A percentile compares a stretch with the other conserved stretches of the same genome.
Evolutionary conservation across 805 yeast genomes (phyloP).

Genomic region (Torulaspora quercuum): DNA sequence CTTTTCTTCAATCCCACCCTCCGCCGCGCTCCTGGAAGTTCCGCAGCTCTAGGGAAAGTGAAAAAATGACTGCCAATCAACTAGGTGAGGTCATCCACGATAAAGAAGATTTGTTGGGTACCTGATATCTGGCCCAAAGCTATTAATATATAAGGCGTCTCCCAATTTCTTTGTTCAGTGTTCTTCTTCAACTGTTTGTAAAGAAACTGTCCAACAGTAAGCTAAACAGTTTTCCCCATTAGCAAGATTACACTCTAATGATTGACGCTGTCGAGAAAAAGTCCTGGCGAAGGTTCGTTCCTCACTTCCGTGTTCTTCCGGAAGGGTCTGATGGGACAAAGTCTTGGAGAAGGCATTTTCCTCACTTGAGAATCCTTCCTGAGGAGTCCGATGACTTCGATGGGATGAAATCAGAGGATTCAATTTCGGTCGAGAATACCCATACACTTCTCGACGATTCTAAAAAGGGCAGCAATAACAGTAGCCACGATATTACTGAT

Average conservation of each 20-base stretch:
- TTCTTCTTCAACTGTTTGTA: too few species aligned
- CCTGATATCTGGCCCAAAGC: too few species aligned
- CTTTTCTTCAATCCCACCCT: slow-evolving; percentile 6
- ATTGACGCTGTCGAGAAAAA: too few species aligned
- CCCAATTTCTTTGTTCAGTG: too few species aligned
- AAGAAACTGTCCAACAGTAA: too few species aligned
- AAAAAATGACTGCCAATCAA: too few species aligned
- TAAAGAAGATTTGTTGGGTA: too few species aligned
- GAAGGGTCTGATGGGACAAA: not conserved
- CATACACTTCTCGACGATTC: slow-evolving; percentile 3
- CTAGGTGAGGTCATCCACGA: too few species aligned
- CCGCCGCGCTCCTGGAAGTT: slow-evolving; percentile 3
- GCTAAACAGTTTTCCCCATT: too few species aligned
- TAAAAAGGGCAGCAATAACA: slow-evolving; percentile 2
- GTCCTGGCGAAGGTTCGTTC: too few species aligned
- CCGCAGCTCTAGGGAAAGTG: not conserved
- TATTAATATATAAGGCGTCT: too few species aligned
- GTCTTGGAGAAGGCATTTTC: slow-evolving; percentile 24
- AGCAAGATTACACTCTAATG: too few species aligned
- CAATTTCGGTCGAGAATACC: slow-evolving; percentile 8
- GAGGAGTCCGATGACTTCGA: slow-evolving; percentile 16
- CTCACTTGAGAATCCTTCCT: slow-evolving; percentile 29
- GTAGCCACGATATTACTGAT: slow-evolving; percentile 1
- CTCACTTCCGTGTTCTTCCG: not conserved
- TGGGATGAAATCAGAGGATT: slow-evolving; percentile 4